Conservation (phyloP, 176 grass and related monocot species). For the Avena atlantica region DNA sequence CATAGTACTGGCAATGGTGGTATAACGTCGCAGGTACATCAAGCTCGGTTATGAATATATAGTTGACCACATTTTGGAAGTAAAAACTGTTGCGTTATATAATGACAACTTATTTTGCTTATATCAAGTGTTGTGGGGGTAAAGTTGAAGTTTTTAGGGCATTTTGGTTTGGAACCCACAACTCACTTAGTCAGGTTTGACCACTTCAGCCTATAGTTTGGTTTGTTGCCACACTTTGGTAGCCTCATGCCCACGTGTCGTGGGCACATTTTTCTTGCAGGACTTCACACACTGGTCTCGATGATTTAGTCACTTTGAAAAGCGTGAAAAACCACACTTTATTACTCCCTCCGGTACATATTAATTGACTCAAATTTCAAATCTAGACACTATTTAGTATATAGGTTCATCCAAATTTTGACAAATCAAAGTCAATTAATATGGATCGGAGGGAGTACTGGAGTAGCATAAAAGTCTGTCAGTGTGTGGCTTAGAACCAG, state of each 20-base stretch:
- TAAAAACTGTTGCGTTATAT: slow-evolving; percentile 13
- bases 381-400: too few relatives aligned
- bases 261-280: not conserved
- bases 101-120: slow-evolving; percentile 7
- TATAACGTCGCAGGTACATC: not conserved
- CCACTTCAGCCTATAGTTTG: not conserved
- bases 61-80: not conserved
- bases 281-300: not conserved
- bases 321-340: not conserved
- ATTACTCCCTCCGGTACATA: too few relatives aligned
- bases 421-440: too few relatives aligned
- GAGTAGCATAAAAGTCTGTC: not conserved
- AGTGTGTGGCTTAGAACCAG: not conserved
- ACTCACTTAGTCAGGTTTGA: not conserved
- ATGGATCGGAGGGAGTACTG: too few relatives aligned
- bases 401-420: too few relatives aligned
- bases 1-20: not conserved
- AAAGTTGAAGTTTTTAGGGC: not conserved
- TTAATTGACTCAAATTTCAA: too few relatives aligned
- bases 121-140: not conserved
- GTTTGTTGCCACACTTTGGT: not conserved
- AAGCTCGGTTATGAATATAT: not conserved
- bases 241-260: not conserved
- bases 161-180: slow-evolving; percentile 4
- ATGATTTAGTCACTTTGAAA: not conserved